Percentiles rank a stretch among this genome's conserved stretches.
Evolutionary conservation across 768 basidiomycete species (phyloP).

Genomic region (Rhodotorula sphaerocarpa): DNA sequence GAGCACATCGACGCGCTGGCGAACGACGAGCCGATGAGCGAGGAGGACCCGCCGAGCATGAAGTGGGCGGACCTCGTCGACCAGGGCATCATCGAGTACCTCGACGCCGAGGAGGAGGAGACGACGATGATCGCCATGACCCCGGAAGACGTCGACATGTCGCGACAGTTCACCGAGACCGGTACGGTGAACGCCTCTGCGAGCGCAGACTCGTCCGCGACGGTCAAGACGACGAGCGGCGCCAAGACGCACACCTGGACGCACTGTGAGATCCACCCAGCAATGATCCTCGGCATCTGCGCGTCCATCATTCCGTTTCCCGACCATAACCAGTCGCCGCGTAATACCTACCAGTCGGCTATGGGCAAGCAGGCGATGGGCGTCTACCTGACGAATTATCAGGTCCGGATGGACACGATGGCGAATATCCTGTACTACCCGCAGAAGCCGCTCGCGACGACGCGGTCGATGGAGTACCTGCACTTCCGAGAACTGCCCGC

Average conservation of each 20-base stretch:
- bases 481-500: conserved; percentile 97
- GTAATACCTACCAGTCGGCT: conserved; percentile 99
- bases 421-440: conserved; percentile 99
- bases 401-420: conserved; percentile 99
- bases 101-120: conserved; percentile 98
- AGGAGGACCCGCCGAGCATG: conserved; percentile 54
- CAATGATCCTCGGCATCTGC: conserved; percentile 97
- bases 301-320: conserved; percentile 99
- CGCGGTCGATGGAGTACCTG: conserved; percentile 97
- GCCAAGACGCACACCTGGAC: conserved; percentile 88
- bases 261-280: conserved; percentile 98
- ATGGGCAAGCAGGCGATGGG: conserved; percentile 99
- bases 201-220: conserved; percentile 69
- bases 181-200: conserved; percentile 52
- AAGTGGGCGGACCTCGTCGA: conserved; percentile 80
- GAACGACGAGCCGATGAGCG: conserved; percentile 50
- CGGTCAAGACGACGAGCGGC: conserved; percentile 62
- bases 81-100: conserved; percentile 78
- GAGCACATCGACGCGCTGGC: conserved; percentile 69
- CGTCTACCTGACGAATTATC: conserved; percentile 94
- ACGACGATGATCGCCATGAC: conserved; percentile 99
- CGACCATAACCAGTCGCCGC: conserved; percentile 99
- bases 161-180: conserved; percentile 53
- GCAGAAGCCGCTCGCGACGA: conserved; percentile 96
- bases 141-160: conserved; percentile 84